Evolutionary conservation across 78 protist genomes (phyloP).

Genomic region (Dictyostelium intermedium): DNA sequence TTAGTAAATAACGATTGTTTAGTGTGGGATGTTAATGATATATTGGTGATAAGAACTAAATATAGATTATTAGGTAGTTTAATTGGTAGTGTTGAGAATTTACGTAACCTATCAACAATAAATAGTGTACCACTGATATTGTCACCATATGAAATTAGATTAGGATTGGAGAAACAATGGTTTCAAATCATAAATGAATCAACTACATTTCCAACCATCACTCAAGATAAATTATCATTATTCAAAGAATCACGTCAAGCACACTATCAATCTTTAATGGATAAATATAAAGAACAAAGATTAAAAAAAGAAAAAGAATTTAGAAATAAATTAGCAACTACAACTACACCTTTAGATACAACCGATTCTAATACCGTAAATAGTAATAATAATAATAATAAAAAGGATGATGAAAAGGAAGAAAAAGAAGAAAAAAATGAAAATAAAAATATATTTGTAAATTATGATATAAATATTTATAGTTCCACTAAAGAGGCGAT

Average conservation of each 20-base stretch:
- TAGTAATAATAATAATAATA: background rate
- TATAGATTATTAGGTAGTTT: slow-evolving; percentile 36
- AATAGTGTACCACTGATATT: slow-evolving; percentile 27
- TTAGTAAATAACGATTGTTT: slow-evolving; percentile 8
- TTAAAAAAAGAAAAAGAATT: slow-evolving; percentile 43
- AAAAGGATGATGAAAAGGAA: background rate
- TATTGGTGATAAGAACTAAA: background rate
- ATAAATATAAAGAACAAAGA: background rate
- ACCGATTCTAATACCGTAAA: background rate
- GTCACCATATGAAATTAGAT: slow-evolving; percentile 24
- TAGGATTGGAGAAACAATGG: slow-evolving; percentile 57
- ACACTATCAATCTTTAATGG: background rate
- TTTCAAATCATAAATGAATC: slow-evolving; percentile 26
- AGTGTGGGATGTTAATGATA: slow-evolving; percentile 58
- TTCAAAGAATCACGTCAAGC: background rate
- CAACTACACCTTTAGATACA: background rate
- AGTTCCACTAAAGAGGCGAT: slow-evolving; percentile 9
- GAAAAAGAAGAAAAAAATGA: background rate
- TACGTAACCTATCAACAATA: background rate
- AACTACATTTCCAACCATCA: background rate
- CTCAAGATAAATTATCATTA: background rate
- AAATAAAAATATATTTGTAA: background rate
- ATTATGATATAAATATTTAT: slow-evolving; percentile 1
- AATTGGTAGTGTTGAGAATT: slow-evolving; percentile 1
- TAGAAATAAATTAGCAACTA: background rate